Percentiles rank a stretch among this genome's conserved stretches.
These are phyloP conservation scores for Talaromyces sp. DNA, from an alignment of 2,329 filamentous ascomycete genomes.

Conservation along the genomic window DNA sequence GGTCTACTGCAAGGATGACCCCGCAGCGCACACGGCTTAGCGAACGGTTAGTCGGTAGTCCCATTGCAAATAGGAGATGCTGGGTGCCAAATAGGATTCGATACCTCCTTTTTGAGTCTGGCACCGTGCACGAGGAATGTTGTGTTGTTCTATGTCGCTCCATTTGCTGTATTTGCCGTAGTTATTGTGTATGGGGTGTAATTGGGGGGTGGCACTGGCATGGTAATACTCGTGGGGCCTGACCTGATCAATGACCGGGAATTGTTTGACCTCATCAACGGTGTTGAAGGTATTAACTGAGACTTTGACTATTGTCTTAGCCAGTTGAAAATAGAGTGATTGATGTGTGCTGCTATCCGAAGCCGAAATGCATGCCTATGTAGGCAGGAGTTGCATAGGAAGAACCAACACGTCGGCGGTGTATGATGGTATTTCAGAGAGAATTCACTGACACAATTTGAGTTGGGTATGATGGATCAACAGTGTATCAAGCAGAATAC, in stretches of 20 bases:
- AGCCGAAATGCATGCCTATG: neutral
- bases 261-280: too few species aligned
- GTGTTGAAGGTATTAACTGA: too few species aligned
- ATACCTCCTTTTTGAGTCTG: conserved; percentile 5
- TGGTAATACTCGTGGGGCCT: neutral
- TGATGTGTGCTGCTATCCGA: neutral
- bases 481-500: too few species aligned
- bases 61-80: conserved; percentile 11
- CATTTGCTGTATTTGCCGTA: neutral
- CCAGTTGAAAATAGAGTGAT: neutral
- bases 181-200: neutral
- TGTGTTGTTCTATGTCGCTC: neutral
- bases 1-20: conserved; percentile 22
- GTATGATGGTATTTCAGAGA: too few species aligned
- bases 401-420: too few species aligned
- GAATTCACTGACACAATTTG: too few species aligned
- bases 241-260: too few species aligned
- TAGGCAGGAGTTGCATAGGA: neutral
- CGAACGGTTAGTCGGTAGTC: conserved; percentile 16
- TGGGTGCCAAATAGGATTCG: conserved; percentile 1
- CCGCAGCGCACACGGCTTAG: conserved; percentile 21
- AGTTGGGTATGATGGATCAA: too few species aligned
- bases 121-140: neutral
- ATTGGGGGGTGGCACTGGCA: neutral
- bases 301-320: neutral